Evolutionary conservation across 2,329 filamentous ascomycete species (phyloP), one percentile per base, ranked within the genome.

Genomic region (Aspergillaceae sp.): DNA sequence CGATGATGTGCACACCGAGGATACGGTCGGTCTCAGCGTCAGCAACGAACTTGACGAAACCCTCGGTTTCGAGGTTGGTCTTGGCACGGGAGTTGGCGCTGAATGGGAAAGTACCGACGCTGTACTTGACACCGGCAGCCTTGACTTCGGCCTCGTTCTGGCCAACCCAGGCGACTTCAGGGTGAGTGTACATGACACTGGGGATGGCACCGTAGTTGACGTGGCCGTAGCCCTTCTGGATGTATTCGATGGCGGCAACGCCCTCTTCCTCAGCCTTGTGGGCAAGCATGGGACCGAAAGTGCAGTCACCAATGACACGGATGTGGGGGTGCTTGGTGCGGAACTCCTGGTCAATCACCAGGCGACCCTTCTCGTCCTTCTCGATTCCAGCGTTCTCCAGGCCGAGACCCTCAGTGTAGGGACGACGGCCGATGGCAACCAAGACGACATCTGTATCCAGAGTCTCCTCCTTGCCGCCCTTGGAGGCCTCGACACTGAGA

Each of bases 191-290:
- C 92, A 98, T 98, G 74, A 98, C 92, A 32, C 87, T 92, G 55
- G 92, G 92, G 65, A 98, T 98, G 69, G 86, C 87, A 62, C 82
- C 87, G 74, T 98, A 98, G 84, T 98, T 98, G 73, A 98, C 92
- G 72, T 98, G 92, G 48, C 92, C 92, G 71, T 94, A 86, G 56
- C 89, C 89, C 78, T 97, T 97, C 75, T 87, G 91, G 72, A 98
- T 92, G 77, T 89, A 97, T 73, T 98, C 92, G 52, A 97, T 78
- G 48, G 84, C 91, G 30, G 92, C 92, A 53, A 97, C 90, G 50
- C 80, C 92, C 74, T 98, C 92, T 74, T 98, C 92, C 74, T 98
- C 92, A 43, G 92, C 92, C 80, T 98, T 98, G 80, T 98, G 92
- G 45, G 92, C 92, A 63, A 98, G 83, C 92, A 98, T 98, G 63